Evolutionary conservation across 1,139 yeast genomes (phyloP).

Genomic region (Petasospora rhodanensis): DNA sequence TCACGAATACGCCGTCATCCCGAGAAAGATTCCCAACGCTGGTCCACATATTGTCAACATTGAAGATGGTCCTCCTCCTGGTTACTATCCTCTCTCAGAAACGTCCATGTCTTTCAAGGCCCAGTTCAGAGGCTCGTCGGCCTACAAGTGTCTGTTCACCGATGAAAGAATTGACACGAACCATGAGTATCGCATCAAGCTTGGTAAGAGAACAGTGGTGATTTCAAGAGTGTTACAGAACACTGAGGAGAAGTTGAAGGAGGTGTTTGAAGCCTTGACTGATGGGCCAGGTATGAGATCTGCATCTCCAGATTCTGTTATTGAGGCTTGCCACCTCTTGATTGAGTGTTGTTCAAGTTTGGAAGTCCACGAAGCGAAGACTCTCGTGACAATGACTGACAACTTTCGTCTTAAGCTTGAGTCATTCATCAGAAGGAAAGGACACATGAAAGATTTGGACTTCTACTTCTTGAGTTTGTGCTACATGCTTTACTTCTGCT

Average conservation of each 20-base stretch:
- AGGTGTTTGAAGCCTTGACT: constrained; percentile 10
- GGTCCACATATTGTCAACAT: neutral
- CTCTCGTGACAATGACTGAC: constrained; percentile 16
- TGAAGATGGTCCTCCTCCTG: constrained; percentile 1
- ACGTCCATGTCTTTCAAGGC: neutral
- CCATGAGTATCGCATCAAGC: constrained; percentile 9
- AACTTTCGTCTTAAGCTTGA: constrained; percentile 19
- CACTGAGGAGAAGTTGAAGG: constrained; percentile 11
- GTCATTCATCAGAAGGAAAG: constrained; percentile 16
- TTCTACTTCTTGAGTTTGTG: constrained; percentile 17
- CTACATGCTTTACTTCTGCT: constrained; percentile 16
- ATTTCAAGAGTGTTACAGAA: constrained; percentile 15
- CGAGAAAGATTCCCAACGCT: constrained; percentile 2
- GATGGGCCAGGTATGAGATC: constrained; percentile 4
- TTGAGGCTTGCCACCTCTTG: constrained; percentile 9
- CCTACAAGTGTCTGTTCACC: constrained; percentile 14
- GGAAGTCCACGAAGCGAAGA: constrained; percentile 10
- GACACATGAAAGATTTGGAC: constrained; percentile 18
- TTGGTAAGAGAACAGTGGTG: constrained; percentile 10
- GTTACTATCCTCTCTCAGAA: neutral
- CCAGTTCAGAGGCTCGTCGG: constrained; percentile 14
- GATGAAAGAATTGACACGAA: constrained; percentile 2
- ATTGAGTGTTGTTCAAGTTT: constrained; percentile 16
- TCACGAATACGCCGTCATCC: constrained; percentile 17
- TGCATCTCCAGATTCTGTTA: constrained; percentile 4